These are phyloP conservation scores for Yarrowia divulgata DNA, from an alignment of 805 yeast genomes.

Conservation along the genomic window DNA sequence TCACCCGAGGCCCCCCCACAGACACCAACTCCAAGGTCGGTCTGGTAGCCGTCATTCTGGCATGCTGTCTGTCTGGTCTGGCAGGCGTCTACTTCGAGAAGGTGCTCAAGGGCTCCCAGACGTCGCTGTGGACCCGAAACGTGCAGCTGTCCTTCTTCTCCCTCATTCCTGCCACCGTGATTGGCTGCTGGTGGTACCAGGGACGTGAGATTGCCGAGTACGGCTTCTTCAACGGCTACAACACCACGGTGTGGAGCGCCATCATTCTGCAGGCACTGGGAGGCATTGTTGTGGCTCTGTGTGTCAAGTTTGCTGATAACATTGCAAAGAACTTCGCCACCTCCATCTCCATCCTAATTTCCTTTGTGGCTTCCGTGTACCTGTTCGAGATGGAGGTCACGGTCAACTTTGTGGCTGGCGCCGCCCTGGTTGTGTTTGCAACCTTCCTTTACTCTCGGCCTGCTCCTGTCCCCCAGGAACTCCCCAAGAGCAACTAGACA, in stretches of 20 bases:
- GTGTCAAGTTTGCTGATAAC: slow-evolving; percentile 55
- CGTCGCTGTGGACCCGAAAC: slow-evolving; percentile 54
- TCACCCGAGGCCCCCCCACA: slow-evolving; percentile 38
- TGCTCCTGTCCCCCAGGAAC: slow-evolving; percentile 9
- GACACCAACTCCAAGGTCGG: slow-evolving; percentile 49
- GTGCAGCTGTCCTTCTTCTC: slow-evolving; percentile 54
- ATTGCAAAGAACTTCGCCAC: slow-evolving; percentile 56
- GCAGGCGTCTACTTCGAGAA: slow-evolving; percentile 57
- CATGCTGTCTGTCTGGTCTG: slow-evolving; percentile 53
- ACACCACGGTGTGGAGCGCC: slow-evolving; percentile 51
- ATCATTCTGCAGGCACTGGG: slow-evolving; percentile 54
- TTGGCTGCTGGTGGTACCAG: slow-evolving; percentile 52
- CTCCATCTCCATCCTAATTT: slow-evolving; percentile 52
- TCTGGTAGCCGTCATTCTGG: slow-evolving; percentile 51
- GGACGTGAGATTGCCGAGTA: slow-evolving; percentile 49
- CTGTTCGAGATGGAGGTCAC: slow-evolving; percentile 52
- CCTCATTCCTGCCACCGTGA: slow-evolving; percentile 52
- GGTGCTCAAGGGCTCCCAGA: slow-evolving; percentile 52
- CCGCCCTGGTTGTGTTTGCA: slow-evolving; percentile 50
- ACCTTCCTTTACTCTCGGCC: slow-evolving; percentile 51
- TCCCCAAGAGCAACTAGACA: slow-evolving; percentile 34
- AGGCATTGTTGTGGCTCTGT: slow-evolving; percentile 54
- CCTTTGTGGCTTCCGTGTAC: slow-evolving; percentile 52
- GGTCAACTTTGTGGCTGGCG: slow-evolving; percentile 50
- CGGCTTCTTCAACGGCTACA: slow-evolving; percentile 55